Evolutionary conservation across 1,284 basidiomycete species (phyloP).

Genomic region (Ganoderma lingzhi): DNA sequence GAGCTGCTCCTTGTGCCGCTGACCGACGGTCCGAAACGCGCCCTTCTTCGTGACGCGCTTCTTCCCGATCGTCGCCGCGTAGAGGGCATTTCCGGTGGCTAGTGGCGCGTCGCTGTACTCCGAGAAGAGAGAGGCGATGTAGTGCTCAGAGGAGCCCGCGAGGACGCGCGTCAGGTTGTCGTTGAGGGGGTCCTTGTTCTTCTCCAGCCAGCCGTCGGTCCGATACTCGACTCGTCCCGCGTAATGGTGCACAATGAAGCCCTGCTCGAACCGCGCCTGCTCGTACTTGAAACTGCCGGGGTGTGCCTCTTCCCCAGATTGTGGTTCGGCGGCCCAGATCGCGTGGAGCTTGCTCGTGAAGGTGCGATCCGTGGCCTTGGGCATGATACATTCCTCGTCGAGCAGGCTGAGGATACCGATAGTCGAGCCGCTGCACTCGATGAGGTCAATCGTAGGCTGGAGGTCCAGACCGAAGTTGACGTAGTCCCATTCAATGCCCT

Average conservation of each 20-base stretch:
- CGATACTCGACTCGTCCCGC: constrained; percentile 97
- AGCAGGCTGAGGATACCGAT: constrained; percentile 95
- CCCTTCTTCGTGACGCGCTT: constrained; percentile 92
- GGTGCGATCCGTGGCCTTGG: constrained; percentile 93
- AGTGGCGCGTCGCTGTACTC: constrained; percentile 74
- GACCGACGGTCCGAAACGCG: constrained; percentile 95
- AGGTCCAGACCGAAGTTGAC: constrained; percentile 98
- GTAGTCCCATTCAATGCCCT: constrained; percentile 98
- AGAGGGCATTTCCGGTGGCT: constrained; percentile 43
- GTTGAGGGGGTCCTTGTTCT: constrained; percentile 99
- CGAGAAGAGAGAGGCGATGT: constrained; percentile 85
- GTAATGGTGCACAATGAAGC: constrained; percentile 97
- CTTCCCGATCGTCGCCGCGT: constrained; percentile 63
- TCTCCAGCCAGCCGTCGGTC: constrained; percentile 97
- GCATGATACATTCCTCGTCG: constrained; percentile 99
- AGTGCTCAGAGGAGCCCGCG: constrained; percentile 84
- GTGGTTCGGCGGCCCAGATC: constrained; percentile 66
- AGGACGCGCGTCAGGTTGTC: constrained; percentile 95
- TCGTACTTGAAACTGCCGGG: constrained; percentile 87
- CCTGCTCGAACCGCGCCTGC: constrained; percentile 89
- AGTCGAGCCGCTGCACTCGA: constrained; percentile 77
- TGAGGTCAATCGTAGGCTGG: constrained; percentile 98
- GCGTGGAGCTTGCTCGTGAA: constrained; percentile 93
- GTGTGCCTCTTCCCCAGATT: constrained; percentile 64
- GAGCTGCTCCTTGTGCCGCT: constrained; percentile 97